Percentiles rank a stretch among this genome's conserved stretches.
These are phyloP conservation scores for Leucaena leucocephala DNA, from an alignment of 306 rosid species.

Conservation along the genomic window DNA sequence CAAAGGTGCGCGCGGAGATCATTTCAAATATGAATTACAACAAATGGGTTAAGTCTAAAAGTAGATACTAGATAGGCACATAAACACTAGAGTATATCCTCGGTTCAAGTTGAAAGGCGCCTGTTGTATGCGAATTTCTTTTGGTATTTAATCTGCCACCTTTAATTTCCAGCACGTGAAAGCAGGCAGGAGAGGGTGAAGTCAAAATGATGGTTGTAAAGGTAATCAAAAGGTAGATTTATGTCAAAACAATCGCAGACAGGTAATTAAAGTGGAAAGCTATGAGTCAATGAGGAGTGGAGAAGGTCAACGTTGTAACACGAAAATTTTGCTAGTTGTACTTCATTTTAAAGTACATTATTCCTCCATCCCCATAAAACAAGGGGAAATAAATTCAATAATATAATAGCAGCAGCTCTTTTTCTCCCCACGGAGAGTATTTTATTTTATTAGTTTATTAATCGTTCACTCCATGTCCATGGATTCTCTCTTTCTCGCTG, in stretches of 20 bases:
- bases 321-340: constrained; percentile 33
- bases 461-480: constrained; percentile 1
- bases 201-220: constrained; percentile 9
- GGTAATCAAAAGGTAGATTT: constrained; percentile 3
- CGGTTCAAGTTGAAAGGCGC: background rate
- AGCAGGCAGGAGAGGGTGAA: background rate
- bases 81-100: background rate
- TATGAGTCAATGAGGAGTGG: background rate
- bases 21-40: background rate
- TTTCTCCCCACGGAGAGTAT: background rate
- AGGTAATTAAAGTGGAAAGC: constrained; percentile 20
- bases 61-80: background rate
- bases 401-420: background rate
- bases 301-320: constrained; percentile 22
- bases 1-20: background rate
- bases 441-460: constrained; percentile 15
- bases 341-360: constrained; percentile 34
- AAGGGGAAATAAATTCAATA: background rate
- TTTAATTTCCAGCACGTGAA: constrained; percentile 3
- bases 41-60: background rate
- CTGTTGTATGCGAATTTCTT: background rate
- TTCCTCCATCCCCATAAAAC: constrained; percentile 30
- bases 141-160: background rate
- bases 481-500: constrained; percentile 33
- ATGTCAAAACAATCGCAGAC: constrained; percentile 5